Conservation (phyloP, 2,329 filamentous ascomycete genomes). For the Ophiostoma piceae region DNA sequence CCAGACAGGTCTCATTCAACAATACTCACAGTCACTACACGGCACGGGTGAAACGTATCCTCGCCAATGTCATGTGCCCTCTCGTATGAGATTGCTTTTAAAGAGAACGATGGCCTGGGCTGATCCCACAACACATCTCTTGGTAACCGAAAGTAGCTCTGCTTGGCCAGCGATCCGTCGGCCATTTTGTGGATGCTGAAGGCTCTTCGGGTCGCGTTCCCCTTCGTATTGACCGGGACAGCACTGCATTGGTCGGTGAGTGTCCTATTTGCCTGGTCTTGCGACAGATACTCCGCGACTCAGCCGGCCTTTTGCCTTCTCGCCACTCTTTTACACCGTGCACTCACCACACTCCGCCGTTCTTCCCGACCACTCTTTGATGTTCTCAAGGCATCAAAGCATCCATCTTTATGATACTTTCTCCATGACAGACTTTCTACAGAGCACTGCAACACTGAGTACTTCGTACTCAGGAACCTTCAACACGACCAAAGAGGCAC, state of each 20-base stretch:
- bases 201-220: background rate
- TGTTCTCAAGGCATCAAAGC: no score
- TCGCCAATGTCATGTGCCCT: background rate
- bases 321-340: background rate
- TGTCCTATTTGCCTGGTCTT: background rate
- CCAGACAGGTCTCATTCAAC: background rate
- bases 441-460: no score
- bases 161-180: constrained; percentile 17
- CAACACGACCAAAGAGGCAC: constrained; percentile 19
- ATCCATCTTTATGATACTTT: no score
- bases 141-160: background rate
- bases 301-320: background rate
- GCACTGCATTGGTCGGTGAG: background rate
- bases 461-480: no score
- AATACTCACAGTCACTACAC: background rate
- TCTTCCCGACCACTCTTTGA: background rate
- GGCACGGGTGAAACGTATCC: constrained; percentile 3
- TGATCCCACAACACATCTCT: background rate
- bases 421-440: no score
- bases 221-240: background rate
- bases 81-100: background rate
- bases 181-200: constrained; percentile 18
- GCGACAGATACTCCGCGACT: background rate
- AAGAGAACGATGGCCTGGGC: no score
- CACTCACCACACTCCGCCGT: background rate